Percentiles rank a stretch among this genome's conserved stretches.
These are phyloP conservation scores for Podospora appendiculata DNA, from an alignment of 495 filamentous ascomycete species.

Conservation along the genomic window DNA sequence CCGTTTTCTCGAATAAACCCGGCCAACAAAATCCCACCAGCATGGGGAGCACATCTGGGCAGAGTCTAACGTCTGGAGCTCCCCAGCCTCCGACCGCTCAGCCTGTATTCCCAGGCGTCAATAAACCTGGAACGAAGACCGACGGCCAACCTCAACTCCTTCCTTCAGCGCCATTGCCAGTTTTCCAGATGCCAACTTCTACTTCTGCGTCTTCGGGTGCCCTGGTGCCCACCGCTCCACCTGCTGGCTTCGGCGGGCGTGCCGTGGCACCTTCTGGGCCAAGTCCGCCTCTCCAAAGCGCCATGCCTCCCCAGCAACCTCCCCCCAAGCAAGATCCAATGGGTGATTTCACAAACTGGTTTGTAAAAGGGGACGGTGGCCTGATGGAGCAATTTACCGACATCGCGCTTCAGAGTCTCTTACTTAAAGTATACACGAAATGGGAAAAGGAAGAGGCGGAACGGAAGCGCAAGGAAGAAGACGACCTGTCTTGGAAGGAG, in stretches of 20 bases:
- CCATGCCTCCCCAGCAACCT: neutral
- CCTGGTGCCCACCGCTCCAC: too few relatives aligned
- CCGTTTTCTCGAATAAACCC: too few relatives aligned
- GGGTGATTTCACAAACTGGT: slow-evolving; percentile 37
- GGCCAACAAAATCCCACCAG: too few relatives aligned
- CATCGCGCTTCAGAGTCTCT: slow-evolving; percentile 25
- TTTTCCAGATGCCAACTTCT: too few relatives aligned
- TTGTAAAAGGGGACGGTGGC: slow-evolving; percentile 35
- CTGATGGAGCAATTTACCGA: slow-evolving; percentile 31
- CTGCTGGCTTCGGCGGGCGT: neutral
- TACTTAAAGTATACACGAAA: slow-evolving; percentile 20
- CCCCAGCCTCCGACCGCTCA: too few relatives aligned
- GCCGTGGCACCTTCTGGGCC: neutral
- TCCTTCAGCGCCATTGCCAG: too few relatives aligned
- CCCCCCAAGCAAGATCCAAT: slow-evolving; percentile 22
- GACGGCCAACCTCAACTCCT: too few relatives aligned
- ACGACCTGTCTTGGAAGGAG: slow-evolving; percentile 27
- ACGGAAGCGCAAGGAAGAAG: slow-evolving; percentile 29
- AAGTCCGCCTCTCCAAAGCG: neutral
- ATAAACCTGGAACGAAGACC: too few relatives aligned
- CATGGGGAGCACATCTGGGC: too few relatives aligned
- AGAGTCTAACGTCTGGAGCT: too few relatives aligned
- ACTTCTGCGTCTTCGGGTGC: too few relatives aligned
- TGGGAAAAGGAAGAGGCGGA: slow-evolving; percentile 30
- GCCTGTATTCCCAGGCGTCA: too few relatives aligned